phyloP scores from a whole-genome alignment of 768 basidiomycete genomes.

The Rubroboletus satanas region DNA sequence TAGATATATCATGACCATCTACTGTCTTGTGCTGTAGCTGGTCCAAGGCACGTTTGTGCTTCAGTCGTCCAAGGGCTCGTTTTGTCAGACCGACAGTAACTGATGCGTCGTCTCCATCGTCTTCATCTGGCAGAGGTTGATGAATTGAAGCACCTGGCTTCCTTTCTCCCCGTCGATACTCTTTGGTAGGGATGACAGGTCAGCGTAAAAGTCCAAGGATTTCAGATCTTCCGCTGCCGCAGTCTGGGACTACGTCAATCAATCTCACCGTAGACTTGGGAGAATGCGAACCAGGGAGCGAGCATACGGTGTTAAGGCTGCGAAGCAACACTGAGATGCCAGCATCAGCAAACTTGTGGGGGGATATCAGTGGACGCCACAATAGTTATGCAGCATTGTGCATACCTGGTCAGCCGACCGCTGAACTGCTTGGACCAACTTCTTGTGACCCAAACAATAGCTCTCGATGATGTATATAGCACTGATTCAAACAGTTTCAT shows the following conservation, averaged over 20 bases:
- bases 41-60: conserved; percentile 47
- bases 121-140: conserved; percentile 12
- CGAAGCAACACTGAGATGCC: conserved; percentile 33
- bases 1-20: conserved; percentile 1
- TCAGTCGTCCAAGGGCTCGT: conserved; percentile 46
- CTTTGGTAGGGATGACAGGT: conserved; percentile 59
- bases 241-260: conserved; percentile 22
- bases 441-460: conserved; percentile 81
- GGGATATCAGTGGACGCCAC: neutral
- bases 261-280: neutral
- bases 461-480: conserved; percentile 57
- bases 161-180: conserved; percentile 46
- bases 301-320: conserved; percentile 43
- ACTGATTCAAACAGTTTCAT: too few relatives aligned
- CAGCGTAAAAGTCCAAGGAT: conserved; percentile 56
- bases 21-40: conserved; percentile 15
- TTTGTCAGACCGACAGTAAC: conserved; percentile 33
- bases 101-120: conserved; percentile 1
- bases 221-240: conserved; percentile 49
- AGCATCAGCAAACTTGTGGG: conserved; percentile 20
- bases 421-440: conserved; percentile 31
- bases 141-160: conserved; percentile 30
- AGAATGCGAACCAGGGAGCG: conserved; percentile 42
- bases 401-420: conserved; percentile 41
- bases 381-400: neutral